Evolutionary conservation across 2,329 filamentous ascomycete species (phyloP).

Genomic region (Harringtonia aguacate): DNA sequence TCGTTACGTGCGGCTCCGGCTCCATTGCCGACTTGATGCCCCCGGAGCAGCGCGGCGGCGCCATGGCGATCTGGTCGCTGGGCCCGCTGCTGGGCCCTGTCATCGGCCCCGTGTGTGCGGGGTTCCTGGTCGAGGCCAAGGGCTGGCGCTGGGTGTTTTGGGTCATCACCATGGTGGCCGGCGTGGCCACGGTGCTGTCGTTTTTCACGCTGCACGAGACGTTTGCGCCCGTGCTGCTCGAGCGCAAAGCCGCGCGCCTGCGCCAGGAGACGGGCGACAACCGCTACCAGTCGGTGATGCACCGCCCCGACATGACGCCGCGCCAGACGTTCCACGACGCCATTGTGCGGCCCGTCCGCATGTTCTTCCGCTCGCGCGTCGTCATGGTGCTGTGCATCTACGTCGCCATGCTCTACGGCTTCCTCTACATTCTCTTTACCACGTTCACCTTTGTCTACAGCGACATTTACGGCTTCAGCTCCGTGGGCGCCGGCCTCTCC

Average conservation of each 20-base stretch:
- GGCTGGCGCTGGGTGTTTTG: slow-evolving; percentile 41
- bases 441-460: slow-evolving; percentile 35
- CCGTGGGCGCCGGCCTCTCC: slow-evolving; percentile 30
- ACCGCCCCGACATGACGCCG: slow-evolving; percentile 23
- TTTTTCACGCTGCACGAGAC: slow-evolving; percentile 33
- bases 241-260: slow-evolving; percentile 28
- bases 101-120: slow-evolving; percentile 32
- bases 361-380: slow-evolving; percentile 32
- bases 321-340: slow-evolving; percentile 17
- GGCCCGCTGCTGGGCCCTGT: slow-evolving; percentile 33
- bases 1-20: slow-evolving; percentile 54
- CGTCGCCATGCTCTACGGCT: slow-evolving; percentile 32
- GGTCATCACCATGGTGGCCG: slow-evolving; percentile 28
- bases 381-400: slow-evolving; percentile 30
- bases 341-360: slow-evolving; percentile 32
- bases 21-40: slow-evolving; percentile 54
- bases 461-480: slow-evolving; percentile 18
- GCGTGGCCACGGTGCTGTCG: slow-evolving; percentile 19
- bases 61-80: slow-evolving; percentile 39
- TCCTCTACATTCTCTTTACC: slow-evolving; percentile 38
- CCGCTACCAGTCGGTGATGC: slow-evolving; percentile 43
- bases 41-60: slow-evolving; percentile 42
- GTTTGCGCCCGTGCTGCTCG: slow-evolving; percentile 33
- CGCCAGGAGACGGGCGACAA: slow-evolving; percentile 39
- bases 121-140: slow-evolving; percentile 25